Base-by-base conservation (phyloP, 306 rosid species). In the Vicia sativa region DNA sequence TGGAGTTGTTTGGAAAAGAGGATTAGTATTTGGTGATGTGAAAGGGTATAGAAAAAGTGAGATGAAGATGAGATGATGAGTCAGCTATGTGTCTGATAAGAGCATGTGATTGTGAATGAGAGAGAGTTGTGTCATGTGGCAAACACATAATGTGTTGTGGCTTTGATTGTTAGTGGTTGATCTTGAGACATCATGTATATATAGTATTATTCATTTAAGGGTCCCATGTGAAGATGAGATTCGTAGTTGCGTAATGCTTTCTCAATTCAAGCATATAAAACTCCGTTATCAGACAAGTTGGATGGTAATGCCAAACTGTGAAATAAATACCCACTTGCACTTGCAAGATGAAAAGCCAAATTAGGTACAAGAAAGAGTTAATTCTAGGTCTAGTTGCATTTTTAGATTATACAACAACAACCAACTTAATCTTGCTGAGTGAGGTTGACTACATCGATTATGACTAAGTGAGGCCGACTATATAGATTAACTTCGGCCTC, bases 101-200 rank as follows among this genome's bases (percentile, higher is more conserved):
- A 16, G 58, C 68, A 50, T 60, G 68, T 54, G 65, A 73, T 34
- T 34, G n/a, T n/a, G n/a, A n/a, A n/a, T n/a, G n/a, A n/a, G n/a
- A n/a, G n/a, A n/a, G n/a, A n/a, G n/a, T n/a, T n/a, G 8, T 34
- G 38, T 34, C 38, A 34, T 59, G 68, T 58, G 31, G 55, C 26
- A 14, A 44, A 74, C 73, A 34, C 61, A 56, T 13, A 3, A 61
- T 39, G 72, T 44, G 42, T 61, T 46, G 21, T 61, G 25, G 14
- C 14, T 52, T 65, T 14, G 13, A 2, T 67, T 66, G 65, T 12
- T 16, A 42, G 48, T 64, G 43, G 78, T 56, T 74, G 61, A 56
- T 68, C 4, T 19, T 48, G 46, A 6, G 16, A 52, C 72, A 73
- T 64, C 23, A 21, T 21, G n/a, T n/a, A n/a, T n/a, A n/a, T n/a